Base-by-base conservation (phyloP, 257 asterid genomes). In the Euphrasia confusa region DNA sequence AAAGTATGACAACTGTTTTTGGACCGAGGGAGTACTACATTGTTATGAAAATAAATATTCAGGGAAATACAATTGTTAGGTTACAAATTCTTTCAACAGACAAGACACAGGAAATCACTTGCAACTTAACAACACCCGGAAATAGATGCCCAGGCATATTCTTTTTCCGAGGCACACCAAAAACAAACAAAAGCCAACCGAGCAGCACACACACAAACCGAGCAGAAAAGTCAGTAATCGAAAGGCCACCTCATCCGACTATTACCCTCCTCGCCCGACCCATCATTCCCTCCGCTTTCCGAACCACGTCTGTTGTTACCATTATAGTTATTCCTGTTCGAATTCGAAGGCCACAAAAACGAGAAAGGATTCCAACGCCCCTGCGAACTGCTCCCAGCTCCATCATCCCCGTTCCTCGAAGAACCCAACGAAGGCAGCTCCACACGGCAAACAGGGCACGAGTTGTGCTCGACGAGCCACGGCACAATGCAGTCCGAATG, bases 331-430 rank as follows among this genome's bases (percentile, higher is more conserved):
- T 37, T 37, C 9, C 42, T 83, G 75, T 71, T 86, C n/a, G 84
- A 77, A 67, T 81, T 75, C 17, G 83, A 90, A 60, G 88, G 80
- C 89, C 87, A 87, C 66, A 88, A 64, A 68, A 83, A 88, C 4
- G 96, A 85, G 58, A 88, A 85, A 0, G 91, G 96, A 70, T 82
- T 88, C 81, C 98, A 84, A 56, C 98, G 77, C 39, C 89, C 85
- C 42, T 37, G 89, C 49, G 68, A n/a, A 54, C 89, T 71, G 55
- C 69, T 80, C 68, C 59, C 64, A 66, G 7, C 60, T 33, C 75
- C 66, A 17, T 65, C 1, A 21, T 21, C 24, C 24, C 42, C 2
- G 42, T 37, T 37, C 42, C 42, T 37, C 2, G 65, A 45, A 10
- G 52, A 37, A 8, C 11, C 69, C n/a, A 15, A 71, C 2, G 83